These are phyloP conservation scores for Trichophyton verrucosum DNA, from an alignment of 2,329 filamentous ascomycete species.

Conservation along the genomic window DNA sequence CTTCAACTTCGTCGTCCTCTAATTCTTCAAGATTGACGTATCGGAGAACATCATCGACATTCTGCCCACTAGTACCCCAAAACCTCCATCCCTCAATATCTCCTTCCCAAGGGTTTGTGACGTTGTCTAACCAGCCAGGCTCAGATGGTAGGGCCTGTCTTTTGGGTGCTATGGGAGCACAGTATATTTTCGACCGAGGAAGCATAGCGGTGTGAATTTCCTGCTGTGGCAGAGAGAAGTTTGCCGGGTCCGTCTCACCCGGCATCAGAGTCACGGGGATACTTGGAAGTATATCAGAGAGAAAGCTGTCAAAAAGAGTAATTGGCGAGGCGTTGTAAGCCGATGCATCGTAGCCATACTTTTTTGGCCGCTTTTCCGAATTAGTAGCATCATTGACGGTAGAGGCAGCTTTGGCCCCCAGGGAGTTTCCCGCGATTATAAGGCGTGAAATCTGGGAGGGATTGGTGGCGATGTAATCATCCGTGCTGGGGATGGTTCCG, in stretches of 20 bases:
- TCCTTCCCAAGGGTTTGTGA: slow-evolving; percentile 88
- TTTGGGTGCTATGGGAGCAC: slow-evolving; percentile 24
- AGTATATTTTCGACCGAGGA: slow-evolving; percentile 58
- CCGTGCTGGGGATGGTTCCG: slow-evolving; percentile 34
- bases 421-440: slow-evolving; percentile 83
- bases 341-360: slow-evolving; percentile 87
- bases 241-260: slow-evolving; percentile 73
- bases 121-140: slow-evolving; percentile 68
- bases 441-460: slow-evolving; percentile 59
- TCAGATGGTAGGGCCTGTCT: slow-evolving; percentile 26
- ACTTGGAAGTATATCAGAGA: slow-evolving; percentile 67
- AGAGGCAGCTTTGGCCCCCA: slow-evolving; percentile 37
- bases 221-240: slow-evolving; percentile 81
- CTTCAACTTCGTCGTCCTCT: slow-evolving; percentile 18
- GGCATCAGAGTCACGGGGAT: slow-evolving; percentile 84
- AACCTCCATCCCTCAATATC: slow-evolving; percentile 84
- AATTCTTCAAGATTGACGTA: slow-evolving; percentile 52
- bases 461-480: slow-evolving; percentile 34
- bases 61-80: slow-evolving; percentile 79
- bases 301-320: slow-evolving; percentile 69
- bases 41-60: slow-evolving; percentile 84
- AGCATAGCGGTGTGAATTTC: slow-evolving; percentile 90
- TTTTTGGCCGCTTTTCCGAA: slow-evolving; percentile 49
- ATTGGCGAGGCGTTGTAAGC: slow-evolving; percentile 80
- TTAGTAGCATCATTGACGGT: slow-evolving; percentile 15